These are phyloP conservation scores for Meyerozyma guilliermondii DNA, from an alignment of 1,139 yeast species.

Conservation along the genomic window DNA sequence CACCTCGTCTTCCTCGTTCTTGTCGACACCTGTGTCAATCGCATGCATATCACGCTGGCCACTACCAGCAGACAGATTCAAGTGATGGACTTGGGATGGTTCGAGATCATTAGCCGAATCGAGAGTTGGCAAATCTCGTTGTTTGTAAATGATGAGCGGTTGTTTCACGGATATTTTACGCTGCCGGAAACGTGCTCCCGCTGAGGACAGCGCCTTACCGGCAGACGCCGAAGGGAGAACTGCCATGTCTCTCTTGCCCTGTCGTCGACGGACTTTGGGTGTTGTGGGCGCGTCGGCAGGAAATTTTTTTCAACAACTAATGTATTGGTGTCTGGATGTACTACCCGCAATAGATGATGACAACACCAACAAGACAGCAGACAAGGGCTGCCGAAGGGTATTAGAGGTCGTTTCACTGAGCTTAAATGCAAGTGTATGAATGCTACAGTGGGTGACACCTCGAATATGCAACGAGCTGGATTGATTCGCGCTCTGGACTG, in stretches of 20 bases:
- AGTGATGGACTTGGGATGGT: conserved; percentile 42
- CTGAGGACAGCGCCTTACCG: conserved; percentile 1
- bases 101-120: conserved; percentile 47
- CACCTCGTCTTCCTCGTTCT: conserved; percentile 95
- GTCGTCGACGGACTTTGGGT: not conserved
- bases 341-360: not conserved
- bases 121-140: conserved; percentile 72
- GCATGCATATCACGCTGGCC: conserved; percentile 84
- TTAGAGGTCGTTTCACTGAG: not conserved
- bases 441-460: not conserved
- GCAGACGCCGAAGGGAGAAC: conserved; percentile 1
- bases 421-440: not conserved
- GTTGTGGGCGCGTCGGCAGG: not conserved
- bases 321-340: conserved; percentile 1
- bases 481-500: not conserved
- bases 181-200: conserved; percentile 76
- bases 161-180: conserved; percentile 89
- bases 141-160: conserved; percentile 73
- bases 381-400: not conserved
- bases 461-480: not conserved
- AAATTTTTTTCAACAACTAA: not conserved
- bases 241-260: not conserved
- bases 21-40: conserved; percentile 96
- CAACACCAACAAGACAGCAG: not conserved
- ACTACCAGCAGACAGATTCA: conserved; percentile 24